phyloP scores from a whole-genome alignment of 495 filamentous ascomycete species.

The Neurospora discreta region DNA sequence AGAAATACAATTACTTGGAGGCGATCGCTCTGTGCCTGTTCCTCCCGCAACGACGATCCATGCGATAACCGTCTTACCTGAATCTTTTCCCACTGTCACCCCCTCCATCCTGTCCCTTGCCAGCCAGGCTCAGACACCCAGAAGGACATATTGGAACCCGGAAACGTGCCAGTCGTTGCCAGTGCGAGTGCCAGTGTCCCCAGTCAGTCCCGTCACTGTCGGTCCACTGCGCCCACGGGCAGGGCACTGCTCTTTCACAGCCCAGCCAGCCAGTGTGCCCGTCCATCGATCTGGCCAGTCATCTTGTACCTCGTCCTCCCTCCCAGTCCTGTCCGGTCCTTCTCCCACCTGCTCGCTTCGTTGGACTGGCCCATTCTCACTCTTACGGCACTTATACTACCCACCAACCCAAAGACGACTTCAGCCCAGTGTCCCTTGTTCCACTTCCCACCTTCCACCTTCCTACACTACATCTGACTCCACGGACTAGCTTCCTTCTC shows the following conservation, averaged over 20 bases:
- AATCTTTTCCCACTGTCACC: not conserved
- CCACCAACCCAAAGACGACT: not conserved
- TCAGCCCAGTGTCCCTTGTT: not conserved
- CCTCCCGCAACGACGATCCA: not conserved
- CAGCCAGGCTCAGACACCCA: not conserved
- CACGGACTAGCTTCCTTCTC: not conserved
- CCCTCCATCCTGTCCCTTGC: not conserved
- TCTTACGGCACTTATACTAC: not conserved
- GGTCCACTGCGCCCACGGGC: not conserved
- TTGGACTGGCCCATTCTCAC: not conserved
- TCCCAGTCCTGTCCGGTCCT: not conserved
- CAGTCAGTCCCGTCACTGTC: not conserved
- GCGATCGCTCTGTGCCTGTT: not conserved
- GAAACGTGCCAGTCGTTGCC: not conserved
- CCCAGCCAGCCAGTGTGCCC: not conserved
- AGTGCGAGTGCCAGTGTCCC: not conserved
- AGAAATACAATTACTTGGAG: not conserved
- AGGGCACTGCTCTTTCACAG: not conserved
- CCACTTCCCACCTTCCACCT: not conserved
- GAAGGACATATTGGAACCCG: not conserved
- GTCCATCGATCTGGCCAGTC: not conserved
- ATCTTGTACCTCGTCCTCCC: slow-evolving; percentile 1
- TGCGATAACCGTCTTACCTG: not conserved
- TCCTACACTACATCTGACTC: not conserved
- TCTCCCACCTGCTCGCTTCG: not conserved